Evolutionary conservation across 2,329 filamentous ascomycete species (phyloP).

Genomic region (Aspergillus pseudoterreus): DNA sequence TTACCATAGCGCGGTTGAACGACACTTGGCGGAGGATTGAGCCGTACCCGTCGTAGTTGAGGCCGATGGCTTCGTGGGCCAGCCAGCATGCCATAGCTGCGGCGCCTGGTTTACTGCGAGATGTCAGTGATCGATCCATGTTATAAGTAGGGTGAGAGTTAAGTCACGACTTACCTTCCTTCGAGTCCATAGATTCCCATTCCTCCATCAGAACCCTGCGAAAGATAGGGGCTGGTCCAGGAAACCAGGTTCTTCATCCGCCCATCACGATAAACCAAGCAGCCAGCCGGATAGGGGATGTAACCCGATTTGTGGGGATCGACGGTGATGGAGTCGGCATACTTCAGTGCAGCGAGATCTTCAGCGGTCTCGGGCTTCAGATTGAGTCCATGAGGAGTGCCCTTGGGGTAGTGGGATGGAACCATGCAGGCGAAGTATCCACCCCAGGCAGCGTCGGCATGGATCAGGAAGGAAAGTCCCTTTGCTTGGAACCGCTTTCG

Average conservation of each 20-base stretch:
- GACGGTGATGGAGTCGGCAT: conserved; percentile 46
- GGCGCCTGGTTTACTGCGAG: conserved; percentile 45
- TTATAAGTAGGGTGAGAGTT: not conserved
- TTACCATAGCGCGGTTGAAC: conserved; percentile 43
- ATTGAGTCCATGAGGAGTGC: conserved; percentile 23
- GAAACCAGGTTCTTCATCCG: conserved; percentile 44
- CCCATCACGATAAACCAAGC: conserved; percentile 44
- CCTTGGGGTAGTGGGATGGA: conserved; percentile 16
- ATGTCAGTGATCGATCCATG: not conserved
- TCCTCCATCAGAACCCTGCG: conserved; percentile 35
- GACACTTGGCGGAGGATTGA: conserved; percentile 42
- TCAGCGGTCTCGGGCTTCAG: conserved; percentile 22
- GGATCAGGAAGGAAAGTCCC: conserved; percentile 46
- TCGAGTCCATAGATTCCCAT: conserved; percentile 47
- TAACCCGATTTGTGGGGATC: conserved; percentile 50
- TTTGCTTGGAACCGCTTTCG: conserved; percentile 39
- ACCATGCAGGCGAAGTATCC: conserved; percentile 50
- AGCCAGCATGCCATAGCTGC: conserved; percentile 46
- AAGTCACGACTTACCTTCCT: conserved; percentile 20
- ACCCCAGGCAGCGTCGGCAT: conserved; percentile 50
- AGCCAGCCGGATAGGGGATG: conserved; percentile 46
- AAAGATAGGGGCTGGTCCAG: conserved; percentile 43
- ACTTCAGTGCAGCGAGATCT: conserved; percentile 38
- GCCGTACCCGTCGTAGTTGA: conserved; percentile 42
- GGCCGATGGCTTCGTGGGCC: conserved; percentile 43